Base-by-base conservation (phyloP, 108 stramenopile genomes). In the Chaetoceros tenuissimus region DNA sequence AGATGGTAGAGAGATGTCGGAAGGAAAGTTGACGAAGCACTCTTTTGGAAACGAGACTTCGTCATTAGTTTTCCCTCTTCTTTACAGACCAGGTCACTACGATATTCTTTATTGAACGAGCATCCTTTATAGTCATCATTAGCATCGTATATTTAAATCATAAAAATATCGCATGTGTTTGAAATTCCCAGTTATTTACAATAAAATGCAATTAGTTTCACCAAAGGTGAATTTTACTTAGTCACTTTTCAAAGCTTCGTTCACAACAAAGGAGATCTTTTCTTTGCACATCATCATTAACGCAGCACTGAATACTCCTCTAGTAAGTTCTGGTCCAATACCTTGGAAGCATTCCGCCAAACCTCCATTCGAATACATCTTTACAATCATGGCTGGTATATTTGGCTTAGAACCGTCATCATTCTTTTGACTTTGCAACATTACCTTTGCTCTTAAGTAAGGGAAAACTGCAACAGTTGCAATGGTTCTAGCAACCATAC, bases 201-300 rank as follows among this genome's bases (percentile, higher is more conserved):
- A n/a, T n/a, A n/a, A n/a, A n/a, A n/a, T n/a, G n/a, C n/a, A n/a
- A n/a, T n/a, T n/a, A n/a, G n/a, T n/a, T n/a, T n/a, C n/a, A n/a
- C n/a, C n/a, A n/a, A n/a, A n/a, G n/a, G n/a, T n/a, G n/a, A n/a
- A n/a, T n/a, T n/a, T n/a, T n/a, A n/a, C 34, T 13, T 13, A 10
- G 34, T 13, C 34, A 13, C 34, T 13, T 13, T 40, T 5, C 5
- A 51, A 16, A 8, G 49, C 49, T 16, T 25, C 10, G 49, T 68
- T 67, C 22, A 85, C 80, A 43, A 74, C 54, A 21, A 68, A 71
- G 28, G 63, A 74, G 51, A 89, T 79, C 57, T 81, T 65, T 59
- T 94, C 92, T 66, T 94, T 94, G 23, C 88, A 77, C 85, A 87
- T 87, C 50, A 94, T 67, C 92, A 94, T 94, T 23, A 94, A 71